Percentiles rank a stretch among this genome's conserved stretches.
Evolutionary conservation across 495 filamentous ascomycete genomes (phyloP).

Genomic region (Aspergillus leporis): DNA sequence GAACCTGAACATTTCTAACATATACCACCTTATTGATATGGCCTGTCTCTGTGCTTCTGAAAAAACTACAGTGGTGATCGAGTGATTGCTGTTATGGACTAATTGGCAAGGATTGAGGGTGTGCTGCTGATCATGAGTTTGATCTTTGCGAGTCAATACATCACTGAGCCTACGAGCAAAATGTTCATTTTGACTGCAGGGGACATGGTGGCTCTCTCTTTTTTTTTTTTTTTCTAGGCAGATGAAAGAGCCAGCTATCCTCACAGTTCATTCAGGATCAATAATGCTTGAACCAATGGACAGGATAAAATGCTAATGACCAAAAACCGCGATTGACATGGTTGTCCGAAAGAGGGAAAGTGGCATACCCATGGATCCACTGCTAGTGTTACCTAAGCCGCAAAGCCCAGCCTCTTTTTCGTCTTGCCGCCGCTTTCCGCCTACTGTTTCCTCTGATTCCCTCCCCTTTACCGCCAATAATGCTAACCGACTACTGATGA

Average conservation of each 20-base stretch:
- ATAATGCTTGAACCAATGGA: neutral
- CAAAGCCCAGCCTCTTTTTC: neutral
- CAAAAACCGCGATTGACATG: constrained; percentile 2
- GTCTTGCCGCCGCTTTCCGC: constrained; percentile 16
- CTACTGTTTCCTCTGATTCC: constrained; percentile 18
- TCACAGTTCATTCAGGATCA: neutral
- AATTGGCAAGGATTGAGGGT: neutral
- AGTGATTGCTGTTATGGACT: neutral
- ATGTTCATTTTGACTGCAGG: neutral
- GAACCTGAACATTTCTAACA: neutral
- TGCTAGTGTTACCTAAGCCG: constrained; percentile 10
- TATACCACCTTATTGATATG: neutral
- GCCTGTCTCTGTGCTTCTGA: neutral
- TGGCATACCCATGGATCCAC: constrained; percentile 16
- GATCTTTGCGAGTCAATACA: neutral
- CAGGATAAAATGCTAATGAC: constrained; percentile 4
- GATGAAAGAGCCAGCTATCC: neutral
- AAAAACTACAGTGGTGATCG: neutral
- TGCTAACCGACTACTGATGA: constrained; percentile 20
- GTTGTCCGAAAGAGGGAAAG: constrained; percentile 16
- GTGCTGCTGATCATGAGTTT: neutral
- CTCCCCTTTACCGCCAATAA: constrained; percentile 22
- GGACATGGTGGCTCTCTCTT: no score
- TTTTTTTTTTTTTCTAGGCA: neutral
- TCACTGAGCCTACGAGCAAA: neutral